These are phyloP conservation scores for Saccharomyces hybrid DNA, from an alignment of 1,139 yeast genomes.

Conservation along the genomic window DNA sequence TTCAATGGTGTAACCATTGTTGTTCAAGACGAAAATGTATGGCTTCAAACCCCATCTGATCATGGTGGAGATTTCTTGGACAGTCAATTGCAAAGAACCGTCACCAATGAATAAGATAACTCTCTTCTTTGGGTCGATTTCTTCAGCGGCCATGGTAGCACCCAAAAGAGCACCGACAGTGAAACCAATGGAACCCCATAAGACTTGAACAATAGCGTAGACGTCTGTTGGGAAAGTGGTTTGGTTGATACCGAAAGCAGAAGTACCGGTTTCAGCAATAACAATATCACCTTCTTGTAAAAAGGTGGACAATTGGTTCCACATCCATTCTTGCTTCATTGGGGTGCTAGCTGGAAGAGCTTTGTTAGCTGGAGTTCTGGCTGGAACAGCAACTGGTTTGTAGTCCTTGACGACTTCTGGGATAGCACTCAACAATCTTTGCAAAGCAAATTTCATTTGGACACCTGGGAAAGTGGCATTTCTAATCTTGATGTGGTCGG, in stretches of 20 bases:
- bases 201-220: constrained; percentile 75
- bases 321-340: constrained; percentile 70
- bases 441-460: constrained; percentile 64
- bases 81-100: constrained; percentile 83
- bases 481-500: constrained; percentile 74
- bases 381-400: constrained; percentile 43
- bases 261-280: constrained; percentile 83
- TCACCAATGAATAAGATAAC: constrained; percentile 82
- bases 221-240: constrained; percentile 68
- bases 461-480: constrained; percentile 71
- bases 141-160: constrained; percentile 78
- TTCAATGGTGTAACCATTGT: constrained; percentile 85
- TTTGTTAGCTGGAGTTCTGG: constrained; percentile 40
- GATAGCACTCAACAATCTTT: constrained; percentile 38
- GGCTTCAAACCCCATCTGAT: constrained; percentile 74
- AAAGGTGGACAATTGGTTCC: constrained; percentile 71
- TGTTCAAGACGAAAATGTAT: constrained; percentile 74
- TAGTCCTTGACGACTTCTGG: constrained; percentile 36
- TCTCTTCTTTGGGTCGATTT: constrained; percentile 58
- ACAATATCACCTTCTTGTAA: constrained; percentile 73
- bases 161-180: constrained; percentile 81
- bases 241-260: constrained; percentile 79
- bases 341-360: constrained; percentile 32
- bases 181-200: constrained; percentile 89
- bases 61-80: constrained; percentile 80